Base-by-base conservation (phyloP, 2,329 filamentous ascomycete genomes). In the Exophiala dermatitidis region DNA sequence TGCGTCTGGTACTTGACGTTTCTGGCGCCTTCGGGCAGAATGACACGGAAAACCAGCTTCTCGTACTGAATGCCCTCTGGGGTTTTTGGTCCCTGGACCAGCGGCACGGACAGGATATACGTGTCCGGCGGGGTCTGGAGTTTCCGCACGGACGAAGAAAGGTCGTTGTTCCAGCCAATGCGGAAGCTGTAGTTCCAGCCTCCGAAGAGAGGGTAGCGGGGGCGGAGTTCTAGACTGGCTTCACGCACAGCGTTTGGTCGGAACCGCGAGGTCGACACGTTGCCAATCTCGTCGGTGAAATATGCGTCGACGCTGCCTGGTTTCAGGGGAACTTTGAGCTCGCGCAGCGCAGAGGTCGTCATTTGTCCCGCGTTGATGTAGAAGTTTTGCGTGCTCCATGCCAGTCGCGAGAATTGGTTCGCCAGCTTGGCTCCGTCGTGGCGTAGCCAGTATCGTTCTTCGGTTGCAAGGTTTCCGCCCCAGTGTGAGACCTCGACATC, bases 171-270 rank as follows among this genome's bases (percentile, higher is more conserved):
- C 93, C 93, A 98, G 62, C 93, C 93, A 53, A 97, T 84, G 54
- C 86, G 88, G 76, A 97, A 98, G 61, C 88, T 93, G 72, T 96
- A 97, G 72, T 95, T 95, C 93, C 93, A 98, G 56, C 88, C 90
- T 56, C 93, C 93, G 65, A 96, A 98, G 28, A 98, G 71, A n/a
- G 93, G 93, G 71, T 95, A 98, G 48, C 93, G 83, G 19, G 93
- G 93, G 77, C 90, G 93, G 59, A 96, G 78, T 71, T 96, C 90
- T 30, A 98, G 79, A 40, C 85, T 74, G n/a, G 88, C 85, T 70
- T 91, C 87, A 26, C 86, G 83, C 67, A 79, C 81, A 58, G 65
- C 65, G 12, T 71, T 70, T 1, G 71, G 72, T 46, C 90, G 81
- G 79, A 95, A 98, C 58, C 81, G 81, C 52, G 90, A 95, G 0